Conservation (phyloP, 192 early-diverging fungal species). For the Umbelopsis vinacea region DNA sequence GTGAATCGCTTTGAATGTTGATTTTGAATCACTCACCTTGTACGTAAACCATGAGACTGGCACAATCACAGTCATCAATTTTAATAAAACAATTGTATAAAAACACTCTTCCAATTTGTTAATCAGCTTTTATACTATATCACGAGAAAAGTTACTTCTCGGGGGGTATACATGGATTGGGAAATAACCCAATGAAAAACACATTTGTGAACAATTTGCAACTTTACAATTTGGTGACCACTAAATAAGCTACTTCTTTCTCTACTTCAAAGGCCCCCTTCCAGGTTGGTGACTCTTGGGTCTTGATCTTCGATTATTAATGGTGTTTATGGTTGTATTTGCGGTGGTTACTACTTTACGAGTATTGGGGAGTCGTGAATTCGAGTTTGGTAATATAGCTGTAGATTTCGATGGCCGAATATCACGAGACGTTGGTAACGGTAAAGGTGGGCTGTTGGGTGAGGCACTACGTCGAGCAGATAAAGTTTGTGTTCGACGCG, state of each 20-base stretch:
- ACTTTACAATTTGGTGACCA: neutral
- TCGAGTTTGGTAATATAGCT: constrained; percentile 1
- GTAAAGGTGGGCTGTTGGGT: neutral
- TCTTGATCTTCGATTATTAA: neutral
- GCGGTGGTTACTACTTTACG: neutral
- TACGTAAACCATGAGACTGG: neutral
- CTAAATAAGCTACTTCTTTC: neutral
- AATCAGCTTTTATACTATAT: too few species aligned
- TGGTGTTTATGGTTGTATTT: neutral
- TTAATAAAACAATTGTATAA: neutral
- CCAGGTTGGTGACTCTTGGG: neutral
- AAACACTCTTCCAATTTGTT: too few species aligned
- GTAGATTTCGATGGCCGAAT: constrained; percentile 1
- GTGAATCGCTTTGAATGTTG: neutral
- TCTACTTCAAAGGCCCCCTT: neutral
- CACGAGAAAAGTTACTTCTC: neutral
- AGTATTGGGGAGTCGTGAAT: neutral
- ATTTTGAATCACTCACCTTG: neutral
- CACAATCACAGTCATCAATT: neutral
- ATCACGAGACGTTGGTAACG: neutral
- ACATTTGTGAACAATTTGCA: neutral
- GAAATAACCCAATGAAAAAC: neutral
- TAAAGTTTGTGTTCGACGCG: neutral
- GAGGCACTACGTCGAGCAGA: neutral
- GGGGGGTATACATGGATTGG: neutral